Percentiles rank a stretch among this genome's conserved stretches.
Conservation (phyloP, 2,329 filamentous ascomycete species). For the Hypoxylon sp. region DNA sequence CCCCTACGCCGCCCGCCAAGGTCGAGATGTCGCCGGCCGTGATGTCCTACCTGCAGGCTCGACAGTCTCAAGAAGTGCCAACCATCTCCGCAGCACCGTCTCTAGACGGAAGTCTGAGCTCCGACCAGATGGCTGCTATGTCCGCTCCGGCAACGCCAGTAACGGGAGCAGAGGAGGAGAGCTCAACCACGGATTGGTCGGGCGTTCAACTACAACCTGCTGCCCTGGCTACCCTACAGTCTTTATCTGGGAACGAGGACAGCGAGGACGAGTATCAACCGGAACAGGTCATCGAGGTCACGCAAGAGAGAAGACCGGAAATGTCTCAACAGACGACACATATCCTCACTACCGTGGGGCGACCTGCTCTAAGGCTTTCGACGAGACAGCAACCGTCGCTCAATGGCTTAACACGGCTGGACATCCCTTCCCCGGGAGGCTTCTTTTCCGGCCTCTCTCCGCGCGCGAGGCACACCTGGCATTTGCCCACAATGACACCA, state of each 20-base stretch:
- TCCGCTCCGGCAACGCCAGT: slow-evolving; percentile 88
- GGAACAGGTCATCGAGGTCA: slow-evolving; percentile 62
- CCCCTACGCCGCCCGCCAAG: slow-evolving; percentile 69
- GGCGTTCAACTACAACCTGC: slow-evolving; percentile 79
- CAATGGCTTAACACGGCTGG: slow-evolving; percentile 79
- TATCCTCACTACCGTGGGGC: slow-evolving; percentile 55
- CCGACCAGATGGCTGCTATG: slow-evolving; percentile 83
- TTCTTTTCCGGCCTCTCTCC: slow-evolving; percentile 89
- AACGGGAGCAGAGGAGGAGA: slow-evolving; percentile 63
- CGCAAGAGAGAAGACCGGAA: slow-evolving; percentile 54
- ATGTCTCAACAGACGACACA: slow-evolving; percentile 62
- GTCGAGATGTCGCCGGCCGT: slow-evolving; percentile 80
- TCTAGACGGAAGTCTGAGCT: slow-evolving; percentile 85
- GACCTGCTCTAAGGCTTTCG: slow-evolving; percentile 47
- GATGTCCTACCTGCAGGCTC: slow-evolving; percentile 72
- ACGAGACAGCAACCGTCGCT: slow-evolving; percentile 66
- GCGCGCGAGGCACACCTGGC: slow-evolving; percentile 82
- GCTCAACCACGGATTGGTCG: slow-evolving; percentile 70
- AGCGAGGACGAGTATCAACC: slow-evolving; percentile 70
- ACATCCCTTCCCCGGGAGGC: slow-evolving; percentile 88
- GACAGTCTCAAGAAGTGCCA: slow-evolving; percentile 71
- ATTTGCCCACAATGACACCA: slow-evolving; percentile 63
- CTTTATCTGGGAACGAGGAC: slow-evolving; percentile 66
- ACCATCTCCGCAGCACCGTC: slow-evolving; percentile 84
- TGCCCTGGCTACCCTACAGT: slow-evolving; percentile 81